Conservation (phyloP, 345 rosid species). For the Triadica sebifera region DNA sequence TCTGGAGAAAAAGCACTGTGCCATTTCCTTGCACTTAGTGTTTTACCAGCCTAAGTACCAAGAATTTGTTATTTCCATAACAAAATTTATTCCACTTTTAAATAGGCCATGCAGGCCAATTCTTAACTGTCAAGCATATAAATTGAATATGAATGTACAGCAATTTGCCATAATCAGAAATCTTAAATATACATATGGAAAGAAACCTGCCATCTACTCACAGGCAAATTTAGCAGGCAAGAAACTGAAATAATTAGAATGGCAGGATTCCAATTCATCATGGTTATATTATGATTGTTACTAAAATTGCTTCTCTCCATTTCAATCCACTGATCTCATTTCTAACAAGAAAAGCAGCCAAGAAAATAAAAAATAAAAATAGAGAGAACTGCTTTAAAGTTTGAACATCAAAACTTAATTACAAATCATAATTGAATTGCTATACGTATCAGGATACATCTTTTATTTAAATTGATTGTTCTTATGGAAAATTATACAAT, state of each 20-base stretch:
- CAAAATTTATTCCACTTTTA: background rate
- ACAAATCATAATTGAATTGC: background rate
- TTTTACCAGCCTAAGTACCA: conserved; percentile 75
- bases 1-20: conserved; percentile 80
- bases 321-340: background rate
- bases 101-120: background rate
- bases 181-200: background rate
- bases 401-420: background rate
- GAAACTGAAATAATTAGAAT: background rate
- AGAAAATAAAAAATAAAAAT: background rate
- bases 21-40: conserved; percentile 98
- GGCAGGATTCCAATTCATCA: background rate
- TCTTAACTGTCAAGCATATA: background rate
- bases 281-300: background rate
- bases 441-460: no score
- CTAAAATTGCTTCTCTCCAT: background rate
- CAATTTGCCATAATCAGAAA: background rate
- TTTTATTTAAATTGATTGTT: background rate
- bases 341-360: background rate
- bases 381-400: background rate
- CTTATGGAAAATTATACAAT: background rate
- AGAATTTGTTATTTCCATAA: conserved; percentile 12
- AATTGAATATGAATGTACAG: background rate
- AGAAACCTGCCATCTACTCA: background rate
- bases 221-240: background rate